Conservation (phyloP, 345 rosid genomes). For the Abelmoschus esculentus region DNA sequence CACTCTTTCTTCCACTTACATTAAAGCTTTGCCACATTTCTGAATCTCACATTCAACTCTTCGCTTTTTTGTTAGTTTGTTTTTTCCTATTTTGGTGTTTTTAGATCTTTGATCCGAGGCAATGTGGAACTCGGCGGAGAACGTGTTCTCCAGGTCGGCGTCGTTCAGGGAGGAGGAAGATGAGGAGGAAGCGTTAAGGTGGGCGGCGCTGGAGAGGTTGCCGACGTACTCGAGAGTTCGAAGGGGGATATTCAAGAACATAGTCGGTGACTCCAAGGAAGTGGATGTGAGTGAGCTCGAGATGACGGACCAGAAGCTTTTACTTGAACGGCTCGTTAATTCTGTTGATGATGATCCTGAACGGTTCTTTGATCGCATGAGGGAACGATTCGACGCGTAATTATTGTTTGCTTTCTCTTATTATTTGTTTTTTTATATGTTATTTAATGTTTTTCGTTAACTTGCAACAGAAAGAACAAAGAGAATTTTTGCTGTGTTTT, state of each 20-base stretch:
- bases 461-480: neutral
- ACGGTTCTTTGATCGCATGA: constrained; percentile 71
- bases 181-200: constrained; percentile 81
- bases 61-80: neutral
- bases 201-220: constrained; percentile 89
- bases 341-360: constrained; percentile 81
- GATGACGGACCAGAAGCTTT: constrained; percentile 56
- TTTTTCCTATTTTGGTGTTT: neutral
- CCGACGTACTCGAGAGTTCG: constrained; percentile 74
- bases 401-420: neutral
- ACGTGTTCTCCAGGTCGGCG: constrained; percentile 55
- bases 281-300: constrained; percentile 61
- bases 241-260: constrained; percentile 64
- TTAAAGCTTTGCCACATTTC: constrained; percentile 1
- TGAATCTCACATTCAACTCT: neutral
- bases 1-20: neutral
- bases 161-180: constrained; percentile 52
- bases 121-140: constrained; percentile 89
- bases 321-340: constrained; percentile 63
- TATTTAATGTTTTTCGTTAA: neutral
- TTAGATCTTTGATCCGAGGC: constrained; percentile 17
- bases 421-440: neutral
- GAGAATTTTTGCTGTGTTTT: neutral
- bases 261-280: constrained; percentile 62
- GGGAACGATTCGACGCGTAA: constrained; percentile 76